Percentiles rank a stretch among this genome's conserved stretches.
phyloP scores from a whole-genome alignment of 176 grass and related monocot genomes.

The Elaeis guineensis region DNA sequence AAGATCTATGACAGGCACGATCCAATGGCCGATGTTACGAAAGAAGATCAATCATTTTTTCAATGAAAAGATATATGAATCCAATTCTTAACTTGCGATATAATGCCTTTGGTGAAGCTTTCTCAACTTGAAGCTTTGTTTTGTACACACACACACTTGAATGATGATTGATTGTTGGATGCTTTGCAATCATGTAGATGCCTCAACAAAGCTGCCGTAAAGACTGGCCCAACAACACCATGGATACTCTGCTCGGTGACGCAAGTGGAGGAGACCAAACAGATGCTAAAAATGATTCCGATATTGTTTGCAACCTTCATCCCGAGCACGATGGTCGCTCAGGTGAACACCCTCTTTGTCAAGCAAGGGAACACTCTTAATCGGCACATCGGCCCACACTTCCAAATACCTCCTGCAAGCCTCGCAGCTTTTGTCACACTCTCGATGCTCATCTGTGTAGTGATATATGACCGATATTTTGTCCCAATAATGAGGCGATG shows the following conservation, averaged over 20 bases:
- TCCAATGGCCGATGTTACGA: too few relatives aligned
- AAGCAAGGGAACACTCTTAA: slow-evolving; percentile 55
- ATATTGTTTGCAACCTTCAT: slow-evolving; percentile 36
- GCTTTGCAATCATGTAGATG: slow-evolving; percentile 17
- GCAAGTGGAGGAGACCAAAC: slow-evolving; percentile 56
- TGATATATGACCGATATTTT: slow-evolving; percentile 33
- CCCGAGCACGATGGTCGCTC: slow-evolving; percentile 39
- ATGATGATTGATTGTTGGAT: too few relatives aligned
- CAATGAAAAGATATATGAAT: too few relatives aligned
- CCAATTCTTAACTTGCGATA: too few relatives aligned
- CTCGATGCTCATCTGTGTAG: slow-evolving; percentile 31
- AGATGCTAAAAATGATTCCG: slow-evolving; percentile 27
- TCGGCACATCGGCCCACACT: slow-evolving; percentile 26
- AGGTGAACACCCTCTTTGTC: slow-evolving; percentile 57
- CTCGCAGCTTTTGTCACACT: slow-evolving; percentile 40
- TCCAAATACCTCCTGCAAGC: slow-evolving; percentile 51
- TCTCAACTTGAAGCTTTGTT: too few relatives aligned
- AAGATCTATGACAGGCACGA: too few relatives aligned
- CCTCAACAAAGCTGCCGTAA: slow-evolving; percentile 54
- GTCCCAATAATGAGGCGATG: slow-evolving; percentile 24
- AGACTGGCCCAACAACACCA: slow-evolving; percentile 1
- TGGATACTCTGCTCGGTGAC: slow-evolving; percentile 50
- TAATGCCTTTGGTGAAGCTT: too few relatives aligned
- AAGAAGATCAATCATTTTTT: too few relatives aligned
- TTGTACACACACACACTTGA: too few relatives aligned